Evolutionary conservation across 495 filamentous ascomycete species (phyloP).

Genomic region (Penicillium lividum): DNA sequence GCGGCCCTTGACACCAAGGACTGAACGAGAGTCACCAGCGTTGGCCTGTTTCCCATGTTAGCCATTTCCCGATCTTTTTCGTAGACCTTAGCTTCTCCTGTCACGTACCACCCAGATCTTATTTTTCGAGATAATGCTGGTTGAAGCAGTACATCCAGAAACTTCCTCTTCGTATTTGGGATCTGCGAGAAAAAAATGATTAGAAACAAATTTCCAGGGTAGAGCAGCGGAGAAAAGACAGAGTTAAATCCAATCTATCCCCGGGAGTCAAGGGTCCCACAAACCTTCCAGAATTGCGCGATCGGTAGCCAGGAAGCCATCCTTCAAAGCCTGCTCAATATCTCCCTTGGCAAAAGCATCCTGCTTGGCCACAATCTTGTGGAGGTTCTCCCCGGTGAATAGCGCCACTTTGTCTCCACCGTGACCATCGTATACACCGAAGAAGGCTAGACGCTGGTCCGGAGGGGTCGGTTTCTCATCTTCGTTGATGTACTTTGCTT

Average conservation of each 20-base stretch:
- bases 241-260: background rate
- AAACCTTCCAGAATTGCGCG: slow-evolving; percentile 91
- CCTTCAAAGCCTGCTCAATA: slow-evolving; percentile 94
- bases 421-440: slow-evolving; percentile 97
- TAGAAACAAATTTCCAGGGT: background rate
- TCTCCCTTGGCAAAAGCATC: slow-evolving; percentile 87
- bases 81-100: background rate
- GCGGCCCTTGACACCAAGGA: slow-evolving; percentile 91
- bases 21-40: slow-evolving; percentile 91
- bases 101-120: slow-evolving; percentile 91
- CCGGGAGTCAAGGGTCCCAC: slow-evolving; percentile 27
- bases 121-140: slow-evolving; percentile 80
- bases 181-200: slow-evolving; percentile 53
- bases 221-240: background rate
- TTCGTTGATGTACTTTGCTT: slow-evolving; percentile 58
- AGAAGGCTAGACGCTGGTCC: slow-evolving; percentile 83
- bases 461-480: slow-evolving; percentile 60
- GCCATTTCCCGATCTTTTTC: background rate
- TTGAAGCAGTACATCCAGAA: slow-evolving; percentile 94
- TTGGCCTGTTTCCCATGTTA: slow-evolving; percentile 67
- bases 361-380: slow-evolving; percentile 92
- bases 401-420: slow-evolving; percentile 94
- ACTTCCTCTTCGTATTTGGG: slow-evolving; percentile 96
- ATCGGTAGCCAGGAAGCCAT: slow-evolving; percentile 95
- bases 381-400: slow-evolving; percentile 89